A percentile compares a stretch with the other conserved stretches of the same genome.
Evolutionary conservation across 108 stramenopile genomes (phyloP).

Genomic region (Fistulifera solaris): DNA sequence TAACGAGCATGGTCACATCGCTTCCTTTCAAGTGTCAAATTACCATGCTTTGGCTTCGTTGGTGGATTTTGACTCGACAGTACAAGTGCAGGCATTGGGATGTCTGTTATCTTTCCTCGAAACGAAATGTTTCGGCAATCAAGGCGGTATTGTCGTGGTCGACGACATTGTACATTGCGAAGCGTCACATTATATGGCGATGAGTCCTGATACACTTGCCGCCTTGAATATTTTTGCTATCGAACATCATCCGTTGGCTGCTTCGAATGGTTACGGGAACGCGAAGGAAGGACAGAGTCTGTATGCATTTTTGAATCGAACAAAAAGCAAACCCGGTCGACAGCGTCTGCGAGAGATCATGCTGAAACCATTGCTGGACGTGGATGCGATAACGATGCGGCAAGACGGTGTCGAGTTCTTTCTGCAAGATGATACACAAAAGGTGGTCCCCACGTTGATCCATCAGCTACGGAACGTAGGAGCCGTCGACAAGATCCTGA

Average conservation of each 20-base stretch:
- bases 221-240: constrained; percentile 74
- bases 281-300: constrained; percentile 91
- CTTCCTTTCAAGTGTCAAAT: constrained; percentile 11
- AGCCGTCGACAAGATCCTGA: constrained; percentile 66
- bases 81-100: constrained; percentile 63
- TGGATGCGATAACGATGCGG: constrained; percentile 36
- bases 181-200: constrained; percentile 42
- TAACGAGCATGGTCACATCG: constrained; percentile 3
- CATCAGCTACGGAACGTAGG: constrained; percentile 47
- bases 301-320: constrained; percentile 83
- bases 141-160: constrained; percentile 52
- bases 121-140: constrained; percentile 59
- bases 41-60: constrained; percentile 71
- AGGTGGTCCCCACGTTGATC: constrained; percentile 34
- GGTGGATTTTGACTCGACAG: constrained; percentile 72
- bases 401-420: constrained; percentile 86
- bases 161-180: constrained; percentile 42
- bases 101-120: constrained; percentile 65
- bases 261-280: constrained; percentile 27
- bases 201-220: constrained; percentile 46
- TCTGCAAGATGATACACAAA: constrained; percentile 37
- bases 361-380: constrained; percentile 66
- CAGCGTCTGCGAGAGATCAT: constrained; percentile 85
- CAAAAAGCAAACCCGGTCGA: constrained; percentile 68
- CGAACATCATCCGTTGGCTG: constrained; percentile 72